Percentiles rank a stretch among this genome's conserved stretches.
Conservation (phyloP, 106 monocot species). For the Xerophyta viscosa region DNA sequence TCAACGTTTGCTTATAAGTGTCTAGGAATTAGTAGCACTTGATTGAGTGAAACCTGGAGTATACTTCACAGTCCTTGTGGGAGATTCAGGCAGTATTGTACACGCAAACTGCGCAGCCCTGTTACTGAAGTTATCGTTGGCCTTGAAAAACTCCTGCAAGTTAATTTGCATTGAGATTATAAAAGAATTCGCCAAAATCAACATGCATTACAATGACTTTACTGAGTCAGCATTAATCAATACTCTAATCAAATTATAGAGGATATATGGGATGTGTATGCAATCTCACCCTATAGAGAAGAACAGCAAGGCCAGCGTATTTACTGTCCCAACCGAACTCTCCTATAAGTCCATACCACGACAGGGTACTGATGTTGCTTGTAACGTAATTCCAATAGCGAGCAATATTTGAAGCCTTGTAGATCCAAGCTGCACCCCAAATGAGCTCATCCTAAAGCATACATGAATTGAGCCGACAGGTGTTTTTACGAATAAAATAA, state of each 20-base stretch:
- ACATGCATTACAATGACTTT: background rate
- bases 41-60: no score
- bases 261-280: background rate
- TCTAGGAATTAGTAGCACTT: no score
- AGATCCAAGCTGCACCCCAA: constrained; percentile 91
- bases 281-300: constrained; percentile 58
- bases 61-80: no score
- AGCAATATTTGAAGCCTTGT: constrained; percentile 54
- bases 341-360: constrained; percentile 65
- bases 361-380: constrained; percentile 73
- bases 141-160: no score
- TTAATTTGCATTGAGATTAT: no score
- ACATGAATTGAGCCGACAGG: no score
- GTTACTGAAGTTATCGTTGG: no score
- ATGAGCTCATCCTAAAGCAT: constrained; percentile 67
- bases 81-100: no score
- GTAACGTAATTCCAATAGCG: constrained; percentile 64
- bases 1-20: no score
- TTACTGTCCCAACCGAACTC: constrained; percentile 99
- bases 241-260: background rate
- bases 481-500: no score
- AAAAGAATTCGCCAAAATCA: no score
- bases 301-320: constrained; percentile 86
- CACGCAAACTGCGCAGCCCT: no score
- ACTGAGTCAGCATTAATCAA: background rate